Base-by-base conservation (phyloP, 768 basidiomycete species). In the Tulasnella sp. region DNA sequence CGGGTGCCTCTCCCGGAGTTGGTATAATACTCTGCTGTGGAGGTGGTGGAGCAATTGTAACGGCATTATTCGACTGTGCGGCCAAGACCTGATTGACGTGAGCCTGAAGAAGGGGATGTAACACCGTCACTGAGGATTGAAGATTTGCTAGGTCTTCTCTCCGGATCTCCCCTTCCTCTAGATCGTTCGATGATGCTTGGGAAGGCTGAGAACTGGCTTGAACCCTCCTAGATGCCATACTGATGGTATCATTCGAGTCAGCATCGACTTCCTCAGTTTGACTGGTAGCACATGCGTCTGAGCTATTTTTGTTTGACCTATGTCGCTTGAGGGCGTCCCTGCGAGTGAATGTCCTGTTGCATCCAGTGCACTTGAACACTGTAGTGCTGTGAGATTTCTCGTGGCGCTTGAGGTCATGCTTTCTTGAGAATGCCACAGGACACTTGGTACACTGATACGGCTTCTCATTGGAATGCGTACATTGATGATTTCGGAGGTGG, bases 401-500 rank as follows among this genome's bases (percentile, higher is more conserved):
- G 37, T 57, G 56, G 10, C 54, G 54, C 37, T 53, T 44, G 27
- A 57, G 40, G 32, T 57, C 54, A 45, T 58, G 49, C 19, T 45
- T 44, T 15, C 49, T 50, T 13, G 55, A 35, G 41, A 55, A 53
- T 19, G 58, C 22, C 31, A 52, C 45, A 19, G 53, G 37, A 34
- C 58, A 57, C 4, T 24, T 47, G 85, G 63, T 43, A 67, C 68
- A 57, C 71, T 77, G 1, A 81, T 74, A 60, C 77, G 81, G 45
- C 62, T 66, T 40, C 3, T 80, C 83, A 32, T 85, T 71, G 3
- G 79, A 69, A 58, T 86, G 83, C 27, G 75, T 63, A 33, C 76
- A 77, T 58, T 83, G 77, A 63, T 88, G 85, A 2, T 76, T 72
- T 4, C 83, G 80, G 6, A 88, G 71, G 57, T 69, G 74, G 63